Conservation (phyloP, 805 yeast genomes). For the Ogataea nitratoaversa region DNA sequence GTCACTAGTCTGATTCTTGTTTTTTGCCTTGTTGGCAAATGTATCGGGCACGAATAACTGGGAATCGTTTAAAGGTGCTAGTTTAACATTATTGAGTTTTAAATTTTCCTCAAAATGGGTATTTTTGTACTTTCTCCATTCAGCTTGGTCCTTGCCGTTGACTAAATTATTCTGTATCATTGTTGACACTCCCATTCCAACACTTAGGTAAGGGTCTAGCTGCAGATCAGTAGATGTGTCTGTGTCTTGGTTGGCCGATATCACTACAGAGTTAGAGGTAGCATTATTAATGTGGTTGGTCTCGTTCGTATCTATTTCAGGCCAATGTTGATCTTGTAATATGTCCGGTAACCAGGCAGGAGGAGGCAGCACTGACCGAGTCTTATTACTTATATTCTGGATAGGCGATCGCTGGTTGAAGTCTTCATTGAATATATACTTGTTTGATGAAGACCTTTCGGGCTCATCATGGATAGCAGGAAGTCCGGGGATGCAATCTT, state of each 20-base stretch:
- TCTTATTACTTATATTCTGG: neutral
- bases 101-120: constrained; percentile 19
- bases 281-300: neutral
- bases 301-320: constrained; percentile 8
- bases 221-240: neutral
- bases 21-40: constrained; percentile 24
- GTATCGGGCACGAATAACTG: constrained; percentile 25
- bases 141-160: constrained; percentile 22
- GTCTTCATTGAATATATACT: constrained; percentile 16
- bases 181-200: constrained; percentile 19
- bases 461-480: neutral
- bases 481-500: constrained; percentile 16
- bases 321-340: constrained; percentile 25
- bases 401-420: constrained; percentile 10
- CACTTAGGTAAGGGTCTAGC: constrained; percentile 18
- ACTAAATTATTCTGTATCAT: constrained; percentile 18
- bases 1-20: constrained; percentile 16
- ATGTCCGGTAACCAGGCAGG: constrained; percentile 25
- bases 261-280: neutral
- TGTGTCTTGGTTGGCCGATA: neutral
- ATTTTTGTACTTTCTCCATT: constrained; percentile 27
- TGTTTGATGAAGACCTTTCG: constrained; percentile 11
- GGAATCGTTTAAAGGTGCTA: constrained; percentile 15
- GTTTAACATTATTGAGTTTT: constrained; percentile 16
- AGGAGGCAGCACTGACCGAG: neutral